These are phyloP conservation scores for Oenanthe javanica DNA, from an alignment of 140 eudicot species.

Conservation along the genomic window DNA sequence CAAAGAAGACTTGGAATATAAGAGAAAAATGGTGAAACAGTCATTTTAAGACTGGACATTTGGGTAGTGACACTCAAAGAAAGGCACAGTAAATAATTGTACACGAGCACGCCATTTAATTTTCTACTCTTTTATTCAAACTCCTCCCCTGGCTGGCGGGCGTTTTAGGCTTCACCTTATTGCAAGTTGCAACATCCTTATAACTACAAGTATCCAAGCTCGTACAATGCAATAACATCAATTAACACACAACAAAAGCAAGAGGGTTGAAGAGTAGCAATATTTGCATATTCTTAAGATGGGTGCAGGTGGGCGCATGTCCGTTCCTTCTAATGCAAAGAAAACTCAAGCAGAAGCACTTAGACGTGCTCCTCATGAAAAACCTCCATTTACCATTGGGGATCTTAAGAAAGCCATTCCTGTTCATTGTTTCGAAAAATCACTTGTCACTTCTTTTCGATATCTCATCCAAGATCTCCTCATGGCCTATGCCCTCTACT, in stretches of 20 bases:
- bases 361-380: no score
- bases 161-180: not conserved
- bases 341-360: no score
- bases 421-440: no score
- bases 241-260: not conserved
- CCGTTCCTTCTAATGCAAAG: not conserved
- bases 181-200: not conserved
- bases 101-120: not conserved
- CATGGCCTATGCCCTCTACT: no score
- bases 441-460: no score
- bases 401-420: no score
- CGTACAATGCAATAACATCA: not conserved
- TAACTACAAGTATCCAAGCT: not conserved
- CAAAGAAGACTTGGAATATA: not conserved
- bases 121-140: not conserved
- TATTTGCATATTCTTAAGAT: not conserved
- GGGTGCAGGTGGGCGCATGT: conserved; percentile 8
- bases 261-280: not conserved
- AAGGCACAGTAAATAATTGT: no score
- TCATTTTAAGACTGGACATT: not conserved
- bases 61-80: not conserved
- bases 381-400: no score
- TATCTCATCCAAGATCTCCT: no score
- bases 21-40: not conserved
- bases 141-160: not conserved